A percentile compares a stretch with the other conserved stretches of the same genome.
Evolutionary conservation across 2,329 filamentous ascomycete genomes (phyloP).

Genomic region (Parafenestella ontariensis): DNA sequence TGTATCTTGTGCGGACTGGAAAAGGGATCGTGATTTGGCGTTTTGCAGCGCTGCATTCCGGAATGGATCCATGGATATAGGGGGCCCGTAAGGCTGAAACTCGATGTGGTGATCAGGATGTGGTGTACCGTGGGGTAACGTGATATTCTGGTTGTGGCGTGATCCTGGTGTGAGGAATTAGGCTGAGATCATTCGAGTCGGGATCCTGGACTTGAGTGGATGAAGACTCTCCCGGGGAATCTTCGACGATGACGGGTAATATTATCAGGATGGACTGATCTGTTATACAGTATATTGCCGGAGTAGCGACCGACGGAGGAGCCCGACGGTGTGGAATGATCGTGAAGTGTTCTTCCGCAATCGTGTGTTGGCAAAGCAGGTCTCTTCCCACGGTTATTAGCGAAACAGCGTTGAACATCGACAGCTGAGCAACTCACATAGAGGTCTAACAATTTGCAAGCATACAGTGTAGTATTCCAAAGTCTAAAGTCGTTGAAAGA

Average conservation of each 20-base stretch:
- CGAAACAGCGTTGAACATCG: not conserved
- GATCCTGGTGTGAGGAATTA: constrained; percentile 37
- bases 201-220: constrained; percentile 21
- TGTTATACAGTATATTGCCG: not conserved
- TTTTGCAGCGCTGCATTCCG: constrained; percentile 23
- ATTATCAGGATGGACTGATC: constrained; percentile 2
- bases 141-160: constrained; percentile 35
- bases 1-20: constrained; percentile 6
- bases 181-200: constrained; percentile 27
- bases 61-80: constrained; percentile 30
- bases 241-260: constrained; percentile 14
- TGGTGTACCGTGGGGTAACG: constrained; percentile 24
- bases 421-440: constrained; percentile 1
- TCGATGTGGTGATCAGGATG: constrained; percentile 5
- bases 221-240: constrained; percentile 27
- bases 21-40: constrained; percentile 27
- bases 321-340: not conserved
- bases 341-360: not conserved
- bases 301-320: not conserved
- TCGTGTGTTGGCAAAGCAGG: not conserved
- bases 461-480: not conserved
- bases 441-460: not conserved
- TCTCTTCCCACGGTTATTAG: not conserved
- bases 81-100: constrained; percentile 7
- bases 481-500: not conserved